Percentiles rank a stretch among this genome's conserved stretches.
Conservation (phyloP, 2,329 filamentous ascomycete genomes). For the Orbilia blumenaviensis region DNA sequence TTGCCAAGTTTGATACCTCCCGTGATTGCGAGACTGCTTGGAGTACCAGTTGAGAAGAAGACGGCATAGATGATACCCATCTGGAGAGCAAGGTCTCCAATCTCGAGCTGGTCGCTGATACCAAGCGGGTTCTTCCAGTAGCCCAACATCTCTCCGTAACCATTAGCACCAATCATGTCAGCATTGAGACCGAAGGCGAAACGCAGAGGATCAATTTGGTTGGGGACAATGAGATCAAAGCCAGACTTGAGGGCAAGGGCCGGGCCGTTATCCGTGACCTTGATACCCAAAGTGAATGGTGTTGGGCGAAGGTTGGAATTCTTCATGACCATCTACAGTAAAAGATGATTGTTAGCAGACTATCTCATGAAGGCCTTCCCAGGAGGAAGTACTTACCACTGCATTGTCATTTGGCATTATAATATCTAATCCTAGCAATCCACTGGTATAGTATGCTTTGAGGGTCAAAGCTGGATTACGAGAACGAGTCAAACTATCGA, state of each 20-base stretch:
- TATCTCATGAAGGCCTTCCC: too few species aligned
- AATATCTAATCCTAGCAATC: slow-evolving; percentile 6
- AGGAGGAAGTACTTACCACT: not conserved
- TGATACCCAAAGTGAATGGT: slow-evolving; percentile 8
- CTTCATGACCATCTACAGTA: slow-evolving; percentile 13
- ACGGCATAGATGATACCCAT: slow-evolving; percentile 18
- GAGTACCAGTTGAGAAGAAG: slow-evolving; percentile 6
- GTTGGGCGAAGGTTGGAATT: slow-evolving; percentile 14
- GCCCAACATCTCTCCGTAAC: slow-evolving; percentile 23
- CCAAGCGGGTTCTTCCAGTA: slow-evolving; percentile 22
- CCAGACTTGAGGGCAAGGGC: slow-evolving; percentile 5
- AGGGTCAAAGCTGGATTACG: slow-evolving; percentile 7
- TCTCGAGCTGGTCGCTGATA: slow-evolving; percentile 10
- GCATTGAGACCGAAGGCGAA: slow-evolving; percentile 15
- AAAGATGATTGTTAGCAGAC: not conserved
- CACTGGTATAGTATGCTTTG: slow-evolving; percentile 2
- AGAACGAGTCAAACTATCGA: slow-evolving; percentile 15
- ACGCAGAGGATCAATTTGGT: not conserved
- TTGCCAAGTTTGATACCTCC: slow-evolving; percentile 13
- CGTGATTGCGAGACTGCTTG: slow-evolving; percentile 9
- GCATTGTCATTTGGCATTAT: slow-evolving; percentile 4
- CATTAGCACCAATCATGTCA: slow-evolving; percentile 12
- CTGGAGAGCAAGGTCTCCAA: slow-evolving; percentile 12
- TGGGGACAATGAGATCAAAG: slow-evolving; percentile 17
- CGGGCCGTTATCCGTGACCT: not conserved